These are phyloP conservation scores for Verruconis gallopava DNA, from an alignment of 2,329 filamentous ascomycete species.

Conservation along the genomic window DNA sequence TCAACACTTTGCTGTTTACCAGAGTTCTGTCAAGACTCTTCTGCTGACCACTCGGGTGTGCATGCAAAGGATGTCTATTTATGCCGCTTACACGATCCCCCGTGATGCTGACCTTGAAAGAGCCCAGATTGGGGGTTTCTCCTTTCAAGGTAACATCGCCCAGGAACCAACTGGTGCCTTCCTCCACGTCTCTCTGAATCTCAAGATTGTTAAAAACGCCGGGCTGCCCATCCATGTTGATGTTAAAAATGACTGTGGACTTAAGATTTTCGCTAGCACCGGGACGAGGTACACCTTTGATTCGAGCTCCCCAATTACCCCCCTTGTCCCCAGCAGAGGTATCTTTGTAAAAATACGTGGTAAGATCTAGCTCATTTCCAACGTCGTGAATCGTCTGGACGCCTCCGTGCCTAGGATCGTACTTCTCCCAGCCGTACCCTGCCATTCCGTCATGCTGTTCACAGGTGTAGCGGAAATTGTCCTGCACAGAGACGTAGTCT, in stretches of 20 bases:
- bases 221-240: conserved; percentile 60
- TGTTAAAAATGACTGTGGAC: conserved; percentile 69
- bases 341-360: conserved; percentile 84
- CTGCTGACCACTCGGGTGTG: conserved; percentile 47
- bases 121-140: conserved; percentile 55
- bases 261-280: conserved; percentile 52
- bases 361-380: conserved; percentile 74
- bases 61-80: conserved; percentile 30
- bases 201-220: conserved; percentile 25
- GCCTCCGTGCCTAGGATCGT: conserved; percentile 74
- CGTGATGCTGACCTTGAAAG: conserved; percentile 63
- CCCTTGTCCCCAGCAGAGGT: conserved; percentile 49
- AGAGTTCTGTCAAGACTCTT: conserved; percentile 61
- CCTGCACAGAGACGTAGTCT: conserved; percentile 54
- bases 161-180: conserved; percentile 31
- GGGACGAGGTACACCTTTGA: conserved; percentile 63
- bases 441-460: conserved; percentile 86
- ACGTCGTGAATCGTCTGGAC: conserved; percentile 79
- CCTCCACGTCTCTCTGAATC: conserved; percentile 45
- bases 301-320: conserved; percentile 78
- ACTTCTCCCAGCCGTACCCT: conserved; percentile 94
- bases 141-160: conserved; percentile 57
- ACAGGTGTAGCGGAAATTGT: conserved; percentile 77
- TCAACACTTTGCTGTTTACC: conserved; percentile 54
- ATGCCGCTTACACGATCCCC: conserved; percentile 46